Base-by-base conservation (phyloP, 257 asterid species). In the Catharanthus roseus region DNA sequence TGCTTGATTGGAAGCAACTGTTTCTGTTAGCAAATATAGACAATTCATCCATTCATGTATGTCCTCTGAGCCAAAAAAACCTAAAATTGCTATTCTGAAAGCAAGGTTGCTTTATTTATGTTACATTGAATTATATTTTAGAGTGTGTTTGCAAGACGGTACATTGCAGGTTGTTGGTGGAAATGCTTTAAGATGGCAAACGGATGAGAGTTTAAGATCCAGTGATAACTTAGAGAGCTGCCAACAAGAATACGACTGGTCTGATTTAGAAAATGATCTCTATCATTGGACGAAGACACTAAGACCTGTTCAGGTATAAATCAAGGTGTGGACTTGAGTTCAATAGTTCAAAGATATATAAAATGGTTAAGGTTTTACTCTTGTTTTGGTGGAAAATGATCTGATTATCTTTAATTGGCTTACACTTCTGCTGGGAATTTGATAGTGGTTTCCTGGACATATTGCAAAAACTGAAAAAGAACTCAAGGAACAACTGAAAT, bases 391-490 rank as follows among this genome's bases (percentile, higher is more conserved):
- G 29, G 71, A 45, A 42, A 61, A 51, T 10, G 38, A 70, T 50
- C 82, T 58, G 72, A 63, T 50, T 62, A n/a, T 50, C 19, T 26
- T 62, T 5, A 44, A 49, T 68, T 71, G 42, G 21, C 67, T 69
- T 82, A 57, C 71, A 54, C 77, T 47, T 57, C 24, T 78, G 73
- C 42, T 72, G 67, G 77, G n/a, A 72, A 74, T 79, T 66, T 50
- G 39, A 60, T 68, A 91, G 97, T 93, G 99, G 97, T 93, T 91
- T 84, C 99, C 99, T 15, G 99, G 97, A 65, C 99, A 95, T 82
- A 91, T 93, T 53, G 96, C 89, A 33, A 95, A 91, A 87, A 86
- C 97, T 50, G 96, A 91, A 82, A 95, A 87, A 70, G 96, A 89
- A 83, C 96, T 95, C 69, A 95, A 95, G 87, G 89, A 86, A 54